Percentiles rank a stretch among this genome's conserved stretches.
Conservation (phyloP, 1,284 basidiomycete genomes). For the Puccinia brachypodii region DNA sequence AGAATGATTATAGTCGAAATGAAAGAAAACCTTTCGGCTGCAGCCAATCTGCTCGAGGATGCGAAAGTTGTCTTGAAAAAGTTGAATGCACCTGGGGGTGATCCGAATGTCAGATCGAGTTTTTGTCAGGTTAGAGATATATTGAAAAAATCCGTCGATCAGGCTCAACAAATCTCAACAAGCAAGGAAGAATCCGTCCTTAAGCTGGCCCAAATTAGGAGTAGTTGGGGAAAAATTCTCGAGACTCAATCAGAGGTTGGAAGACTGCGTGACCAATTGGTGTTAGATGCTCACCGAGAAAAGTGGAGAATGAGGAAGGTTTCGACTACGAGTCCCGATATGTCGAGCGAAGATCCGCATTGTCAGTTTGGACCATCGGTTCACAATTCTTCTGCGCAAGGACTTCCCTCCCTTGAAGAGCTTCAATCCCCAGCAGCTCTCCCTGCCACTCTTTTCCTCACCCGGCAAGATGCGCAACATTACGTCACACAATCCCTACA, state of each 20-base stretch:
- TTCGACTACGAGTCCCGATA: neutral
- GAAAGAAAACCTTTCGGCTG: constrained; percentile 2
- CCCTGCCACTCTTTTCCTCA: neutral
- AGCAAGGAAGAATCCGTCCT: neutral
- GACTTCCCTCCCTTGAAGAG: constrained; percentile 15
- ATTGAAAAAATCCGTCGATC: constrained; percentile 8
- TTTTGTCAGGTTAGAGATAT: neutral
- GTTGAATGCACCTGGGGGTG: constrained; percentile 18
- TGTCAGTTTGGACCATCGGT: neutral
- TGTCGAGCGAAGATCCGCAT: neutral
- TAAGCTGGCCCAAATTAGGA: constrained; percentile 7
- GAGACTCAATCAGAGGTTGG: neutral
- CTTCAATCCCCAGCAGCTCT: neutral
- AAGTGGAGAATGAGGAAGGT: constrained; percentile 34
- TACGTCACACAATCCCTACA: constrained; percentile 5
- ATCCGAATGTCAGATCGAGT: constrained; percentile 24
- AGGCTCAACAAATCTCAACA: constrained; percentile 20
- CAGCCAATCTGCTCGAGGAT: neutral
- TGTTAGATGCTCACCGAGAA: constrained; percentile 20
- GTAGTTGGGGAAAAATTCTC: constrained; percentile 8
- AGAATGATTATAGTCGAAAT: constrained; percentile 3
- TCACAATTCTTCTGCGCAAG: neutral
- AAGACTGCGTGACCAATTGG: constrained; percentile 14
- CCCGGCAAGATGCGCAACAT: neutral
- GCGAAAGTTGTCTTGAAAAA: neutral